Evolutionary conservation across 2,329 filamentous ascomycete genomes (phyloP).

Genomic region (Curvularia lunata): DNA sequence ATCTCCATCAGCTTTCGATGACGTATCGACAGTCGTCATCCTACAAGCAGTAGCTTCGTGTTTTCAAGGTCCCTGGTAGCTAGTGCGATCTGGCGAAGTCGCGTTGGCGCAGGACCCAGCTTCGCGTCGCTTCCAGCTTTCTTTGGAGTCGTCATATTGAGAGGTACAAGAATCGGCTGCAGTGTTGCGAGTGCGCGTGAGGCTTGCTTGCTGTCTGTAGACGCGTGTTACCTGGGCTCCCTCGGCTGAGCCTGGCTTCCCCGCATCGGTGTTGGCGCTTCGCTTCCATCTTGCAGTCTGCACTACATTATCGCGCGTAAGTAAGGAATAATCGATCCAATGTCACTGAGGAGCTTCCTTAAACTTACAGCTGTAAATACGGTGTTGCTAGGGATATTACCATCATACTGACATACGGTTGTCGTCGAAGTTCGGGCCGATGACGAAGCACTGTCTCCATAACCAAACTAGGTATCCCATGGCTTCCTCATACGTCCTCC

Average conservation of each 20-base stretch:
- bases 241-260: constrained; percentile 10
- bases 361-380: not conserved
- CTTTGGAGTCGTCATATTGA: not conserved
- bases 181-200: not conserved
- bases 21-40: not conserved
- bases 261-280: constrained; percentile 8
- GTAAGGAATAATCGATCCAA: not conserved
- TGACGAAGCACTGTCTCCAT: not conserved
- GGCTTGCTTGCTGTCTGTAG: not conserved
- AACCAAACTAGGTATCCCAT: not conserved
- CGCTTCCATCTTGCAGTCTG: not conserved
- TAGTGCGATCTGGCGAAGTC: constrained; percentile 47
- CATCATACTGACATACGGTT: not conserved
- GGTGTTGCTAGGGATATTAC: not conserved
- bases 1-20: constrained; percentile 4
- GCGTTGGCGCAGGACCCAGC: constrained; percentile 32
- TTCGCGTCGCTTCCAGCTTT: constrained; percentile 11
- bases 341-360: not conserved
- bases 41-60: constrained; percentile 36
- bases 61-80: constrained; percentile 39
- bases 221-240: constrained; percentile 1
- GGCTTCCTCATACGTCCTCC: not conserved
- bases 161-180: not conserved
- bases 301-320: not conserved
- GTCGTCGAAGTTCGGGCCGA: not conserved